phyloP scores from a whole-genome alignment of 352 stramenopile genomes.

The Globisporangium nodosum region DNA sequence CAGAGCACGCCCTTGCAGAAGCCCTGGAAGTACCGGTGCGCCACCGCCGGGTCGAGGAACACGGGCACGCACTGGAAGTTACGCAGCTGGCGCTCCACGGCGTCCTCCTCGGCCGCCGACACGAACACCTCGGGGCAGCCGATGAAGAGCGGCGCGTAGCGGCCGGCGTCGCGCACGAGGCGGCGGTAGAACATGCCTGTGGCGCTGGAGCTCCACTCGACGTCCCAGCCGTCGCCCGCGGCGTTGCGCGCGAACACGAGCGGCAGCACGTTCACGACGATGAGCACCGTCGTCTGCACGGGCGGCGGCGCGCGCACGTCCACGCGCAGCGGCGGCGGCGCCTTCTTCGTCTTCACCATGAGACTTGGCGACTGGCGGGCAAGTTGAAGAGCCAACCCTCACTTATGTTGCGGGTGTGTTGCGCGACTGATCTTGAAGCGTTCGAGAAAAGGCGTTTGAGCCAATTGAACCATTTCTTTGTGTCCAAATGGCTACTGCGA shows the following conservation, averaged over 20 bases:
- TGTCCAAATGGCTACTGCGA: background rate
- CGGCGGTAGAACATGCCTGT: conserved; percentile 77
- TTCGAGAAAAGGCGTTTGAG: background rate
- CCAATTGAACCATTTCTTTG: background rate
- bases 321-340: background rate
- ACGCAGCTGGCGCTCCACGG: conserved; percentile 72
- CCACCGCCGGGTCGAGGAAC: conserved; percentile 88
- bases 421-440: background rate
- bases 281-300: conserved; percentile 51
- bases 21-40: conserved; percentile 84
- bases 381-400: background rate
- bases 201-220: conserved; percentile 69
- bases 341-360: background rate
- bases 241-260: conserved; percentile 60
- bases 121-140: conserved; percentile 76
- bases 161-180: conserved; percentile 41
- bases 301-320: background rate
- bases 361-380: background rate
- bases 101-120: conserved; percentile 40
- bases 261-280: conserved; percentile 77
- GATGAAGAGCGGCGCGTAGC: conserved; percentile 62
- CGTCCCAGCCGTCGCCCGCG: conserved; percentile 35
- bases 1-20: conserved; percentile 98
- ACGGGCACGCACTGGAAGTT: conserved; percentile 94
- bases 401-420: background rate